Evolutionary conservation across 257 asterid species (phyloP), one percentile per base, ranked within the genome.

Genomic region (Ajuga chamaepitys): DNA sequence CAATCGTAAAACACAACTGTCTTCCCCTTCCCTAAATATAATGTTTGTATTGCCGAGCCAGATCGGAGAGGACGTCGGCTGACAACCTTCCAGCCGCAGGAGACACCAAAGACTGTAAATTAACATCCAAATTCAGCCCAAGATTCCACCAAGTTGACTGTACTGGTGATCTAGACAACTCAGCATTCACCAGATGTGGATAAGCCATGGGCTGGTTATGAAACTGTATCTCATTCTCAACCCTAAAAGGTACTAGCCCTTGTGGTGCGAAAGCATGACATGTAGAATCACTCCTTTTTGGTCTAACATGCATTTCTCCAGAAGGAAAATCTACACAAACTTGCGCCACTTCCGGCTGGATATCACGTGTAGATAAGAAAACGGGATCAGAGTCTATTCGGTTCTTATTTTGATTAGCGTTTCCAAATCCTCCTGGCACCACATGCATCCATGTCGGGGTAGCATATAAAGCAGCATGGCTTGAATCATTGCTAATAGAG

Each of bases 401-500:
- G 69, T 77, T 78, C 66, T 75, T 88, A 20, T 65, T 73, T 45
- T 61, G 46, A 52, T 53, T 70, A 14, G 73, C 14, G 51, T 60
- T 77, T 46, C 75, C 82, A 32, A 80, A 78, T 35, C 86, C 93
- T 57, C 72, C 95, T 42, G 88, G 79, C 64, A 95, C 95, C 5
- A 84, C 78, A n/a, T 95, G 81, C 95, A 87, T 85, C 95, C 95
- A 87, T 58, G 81, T 82, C 16, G 81, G 83, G 17, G 95, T 86
- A 66, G 92, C 89, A 11, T 81, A 80, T 4, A 75, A 73, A 48
- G 97, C 81, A 2, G 92, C 89, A 70, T 76, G 73, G 59, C 66
- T 69, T 14, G 89, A 46, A 66, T 81, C 84, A 32, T 67, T 45
- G 64, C 74, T 79, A 58, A 74, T 71, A 18, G 21, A 20, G 37